Base-by-base conservation (phyloP, 495 filamentous ascomycete species). In the Podospora australis region DNA sequence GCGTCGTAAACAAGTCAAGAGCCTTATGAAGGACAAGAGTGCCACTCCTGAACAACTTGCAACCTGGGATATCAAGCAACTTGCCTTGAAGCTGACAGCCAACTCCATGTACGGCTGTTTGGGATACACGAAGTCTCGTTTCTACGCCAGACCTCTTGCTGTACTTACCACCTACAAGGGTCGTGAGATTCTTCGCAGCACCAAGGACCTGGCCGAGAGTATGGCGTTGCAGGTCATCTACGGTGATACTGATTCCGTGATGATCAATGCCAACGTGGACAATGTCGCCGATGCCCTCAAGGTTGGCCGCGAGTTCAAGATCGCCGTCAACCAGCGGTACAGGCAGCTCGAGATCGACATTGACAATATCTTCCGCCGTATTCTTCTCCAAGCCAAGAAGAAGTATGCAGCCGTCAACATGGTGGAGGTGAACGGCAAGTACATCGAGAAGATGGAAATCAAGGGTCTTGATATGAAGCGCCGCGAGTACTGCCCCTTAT, bases 61-160 rank as follows among this genome's bases (percentile, higher is more conserved):
- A 8, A 80, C 89, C n/a, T 98, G 90, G 90, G 94, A 98, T 58
- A 96, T 96, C 54, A 97, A 94, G 63, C 92, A 98, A 65, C 73
- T 95, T 60, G 92, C 92, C 24, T 77, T 98, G 53, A 98, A 98
- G 70, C 78, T 97, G 39, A 98, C 92, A 14, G 92, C 92, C 48
- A 98, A 98, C 70, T 97, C 94, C 52, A 98, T 98, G 92, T 98
- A 98, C 66, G 92, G 92, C 46, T 98, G 92, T 78, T 69, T 98
- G 58, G 92, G 92, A 54, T 98, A 96, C 66, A 88, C 86, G 1
- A 88, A 86, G 57, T 96, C 91, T 50, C 85, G 92, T 29, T 98
- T 98, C 72, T 97, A 97, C 60, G 92, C 92, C 46, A 80, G 92
- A 25, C 92, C 92, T 6, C 75, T 98, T 23, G 92, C 92, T 25